Conservation (phyloP, 495 filamentous ascomycete species). For the Pyrenula aspistea region DNA sequence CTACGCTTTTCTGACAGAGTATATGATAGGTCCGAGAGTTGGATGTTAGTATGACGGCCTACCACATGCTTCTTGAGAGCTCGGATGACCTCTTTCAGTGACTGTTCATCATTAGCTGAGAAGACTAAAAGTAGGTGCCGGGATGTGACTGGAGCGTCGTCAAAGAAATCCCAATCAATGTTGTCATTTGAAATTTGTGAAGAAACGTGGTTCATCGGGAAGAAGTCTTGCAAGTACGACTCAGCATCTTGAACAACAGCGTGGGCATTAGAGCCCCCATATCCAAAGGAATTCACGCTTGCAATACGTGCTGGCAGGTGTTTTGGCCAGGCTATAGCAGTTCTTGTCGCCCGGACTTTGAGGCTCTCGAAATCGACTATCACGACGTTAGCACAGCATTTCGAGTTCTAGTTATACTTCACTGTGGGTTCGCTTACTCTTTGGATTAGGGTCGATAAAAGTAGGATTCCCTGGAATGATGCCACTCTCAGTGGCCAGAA, state of each 20-base stretch:
- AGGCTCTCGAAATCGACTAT: slow-evolving; percentile 4
- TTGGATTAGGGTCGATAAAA: slow-evolving; percentile 14
- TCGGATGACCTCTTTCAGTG: slow-evolving; percentile 11
- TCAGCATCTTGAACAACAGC: slow-evolving; percentile 18
- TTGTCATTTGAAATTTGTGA: slow-evolving; percentile 1
- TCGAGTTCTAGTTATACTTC: too few species aligned
- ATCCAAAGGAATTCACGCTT: slow-evolving; percentile 26
- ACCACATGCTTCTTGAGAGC: slow-evolving; percentile 9
- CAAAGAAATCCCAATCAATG: slow-evolving; percentile 3
- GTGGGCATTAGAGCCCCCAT: slow-evolving; percentile 31
- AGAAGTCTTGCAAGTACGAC: background rate
- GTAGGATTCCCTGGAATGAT: slow-evolving; percentile 16
- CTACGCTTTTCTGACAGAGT: slow-evolving; percentile 15
- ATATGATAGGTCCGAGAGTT: slow-evolving; percentile 12
- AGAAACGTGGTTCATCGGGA: slow-evolving; percentile 2
- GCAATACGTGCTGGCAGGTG: background rate
- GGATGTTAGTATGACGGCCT: slow-evolving; percentile 10
- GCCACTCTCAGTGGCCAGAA: slow-evolving; percentile 19
- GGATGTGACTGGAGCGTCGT: background rate
- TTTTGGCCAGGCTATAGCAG: background rate
- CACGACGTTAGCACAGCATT: too few species aligned
- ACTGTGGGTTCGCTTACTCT: too few species aligned
- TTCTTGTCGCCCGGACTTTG: slow-evolving; percentile 1
- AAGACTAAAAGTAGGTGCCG: slow-evolving; percentile 12
- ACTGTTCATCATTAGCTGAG: slow-evolving; percentile 17